Evolutionary conservation across 2,329 filamentous ascomycete species (phyloP), one percentile per base, ranked within the genome.

Genomic region (Mollisiaceae sp.): DNA sequence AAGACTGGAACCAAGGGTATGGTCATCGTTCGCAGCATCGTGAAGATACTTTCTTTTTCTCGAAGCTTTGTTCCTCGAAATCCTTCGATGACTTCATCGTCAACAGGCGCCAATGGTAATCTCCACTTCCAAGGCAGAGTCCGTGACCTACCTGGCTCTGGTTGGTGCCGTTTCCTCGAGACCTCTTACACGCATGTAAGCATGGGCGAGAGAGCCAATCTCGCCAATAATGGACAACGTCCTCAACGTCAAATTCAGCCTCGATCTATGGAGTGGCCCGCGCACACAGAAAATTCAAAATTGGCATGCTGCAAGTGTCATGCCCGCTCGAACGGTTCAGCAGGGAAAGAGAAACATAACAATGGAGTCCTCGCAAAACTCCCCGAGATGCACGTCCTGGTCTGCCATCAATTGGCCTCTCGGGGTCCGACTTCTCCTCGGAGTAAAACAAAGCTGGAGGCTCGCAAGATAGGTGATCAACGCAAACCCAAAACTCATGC

Each of bases 81-180:
- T 56, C n/a, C 55, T 22, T 38, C 55, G 15, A 57, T 57, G 55
- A 57, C 55, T 38, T 57, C 35, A 39, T 57, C 11, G 20, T 24
- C 9, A 32, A 32, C 6, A 32, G 27, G 3, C 6, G 14, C 12
- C 59, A 59, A 20, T 22, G 15, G 47, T 43, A 63, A 66, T 66
- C 52, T 66, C 60, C 64, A 38, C 60, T 63, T 66, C 64, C 64
- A 60, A 66, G 64, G 64, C 41, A 63, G 43, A 63, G 36, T 36
- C 41, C 64, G 64, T 63, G 64, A 60, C 56, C 20, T 27, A 20
- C 14, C 50, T 47, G 20, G 20, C 36, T 8, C n/a, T 20, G 18
- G 35, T 24, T 15, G n/a, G 2, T 32, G 27, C 27, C 41, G 35
- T 12, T 24, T 43, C 41, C 18, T 60, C 58, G 50, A 50, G 50